Conservation (phyloP, 2,329 filamentous ascomycete species). For the Cercospora berteroae region DNA sequence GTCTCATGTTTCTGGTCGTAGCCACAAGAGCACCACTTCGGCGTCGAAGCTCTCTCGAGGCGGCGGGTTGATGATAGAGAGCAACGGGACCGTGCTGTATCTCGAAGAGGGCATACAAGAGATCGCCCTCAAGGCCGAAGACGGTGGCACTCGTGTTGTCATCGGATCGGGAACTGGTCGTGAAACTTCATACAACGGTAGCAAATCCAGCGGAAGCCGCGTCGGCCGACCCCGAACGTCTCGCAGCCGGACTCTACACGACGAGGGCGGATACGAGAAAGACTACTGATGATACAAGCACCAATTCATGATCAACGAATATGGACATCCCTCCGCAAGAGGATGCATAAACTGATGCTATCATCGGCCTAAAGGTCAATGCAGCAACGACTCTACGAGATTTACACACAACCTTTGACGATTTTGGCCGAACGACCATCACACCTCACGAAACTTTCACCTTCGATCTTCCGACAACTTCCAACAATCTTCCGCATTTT, state of each 20-base stretch:
- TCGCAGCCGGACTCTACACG: slow-evolving; percentile 25
- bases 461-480: neutral
- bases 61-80: slow-evolving; percentile 30
- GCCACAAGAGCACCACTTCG: slow-evolving; percentile 29
- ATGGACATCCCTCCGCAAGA: neutral
- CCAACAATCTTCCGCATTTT: neutral
- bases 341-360: neutral
- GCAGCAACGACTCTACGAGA: neutral
- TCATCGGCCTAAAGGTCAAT: neutral
- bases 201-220: slow-evolving; percentile 26
- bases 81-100: slow-evolving; percentile 30
- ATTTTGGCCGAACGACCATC: neutral
- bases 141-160: slow-evolving; percentile 31
- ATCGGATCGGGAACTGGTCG: slow-evolving; percentile 25
- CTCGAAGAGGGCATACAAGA: slow-evolving; percentile 29
- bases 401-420: neutral
- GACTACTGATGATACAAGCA: neutral
- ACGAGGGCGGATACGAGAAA: slow-evolving; percentile 25
- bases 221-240: slow-evolving; percentile 21
- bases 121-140: slow-evolving; percentile 22
- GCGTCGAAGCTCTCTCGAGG: slow-evolving; percentile 25
- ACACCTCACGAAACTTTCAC: neutral
- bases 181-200: slow-evolving; percentile 28
- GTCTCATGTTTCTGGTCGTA: slow-evolving; percentile 30
- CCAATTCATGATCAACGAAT: neutral